phyloP scores from a whole-genome alignment of 2,329 filamentous ascomycete genomes.

The Annulohypoxylon truncatum region DNA sequence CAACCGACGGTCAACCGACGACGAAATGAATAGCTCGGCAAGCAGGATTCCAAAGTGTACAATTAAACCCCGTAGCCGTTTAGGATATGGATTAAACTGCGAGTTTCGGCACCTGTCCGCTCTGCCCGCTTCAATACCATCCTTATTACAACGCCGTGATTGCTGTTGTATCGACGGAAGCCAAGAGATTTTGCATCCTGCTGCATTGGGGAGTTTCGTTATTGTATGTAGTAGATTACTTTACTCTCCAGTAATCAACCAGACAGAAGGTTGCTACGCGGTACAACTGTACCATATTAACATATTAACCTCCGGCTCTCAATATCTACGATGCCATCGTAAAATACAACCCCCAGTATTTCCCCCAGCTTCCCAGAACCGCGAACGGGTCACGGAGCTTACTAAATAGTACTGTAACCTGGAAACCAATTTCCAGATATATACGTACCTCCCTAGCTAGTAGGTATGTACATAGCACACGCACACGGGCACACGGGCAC shows the following conservation, averaged over 20 bases:
- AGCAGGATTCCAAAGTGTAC: slow-evolving; percentile 18
- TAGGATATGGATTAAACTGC: slow-evolving; percentile 29
- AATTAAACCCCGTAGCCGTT: slow-evolving; percentile 19
- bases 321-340: not conserved
- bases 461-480: too few relatives aligned
- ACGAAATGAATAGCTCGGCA: slow-evolving; percentile 29
- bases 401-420: slow-evolving; percentile 40
- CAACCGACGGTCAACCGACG: slow-evolving; percentile 8
- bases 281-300: not conserved
- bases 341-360: not conserved
- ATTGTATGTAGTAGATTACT: slow-evolving; percentile 38
- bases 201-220: slow-evolving; percentile 23
- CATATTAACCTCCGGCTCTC: slow-evolving; percentile 30
- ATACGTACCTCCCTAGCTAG: not conserved
- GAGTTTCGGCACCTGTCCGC: slow-evolving; percentile 35
- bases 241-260: slow-evolving; percentile 35
- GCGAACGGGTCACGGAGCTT: slow-evolving; percentile 32
- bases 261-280: slow-evolving; percentile 18
- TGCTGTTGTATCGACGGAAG: slow-evolving; percentile 23
- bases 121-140: not conserved
- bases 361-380: slow-evolving; percentile 28
- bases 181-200: slow-evolving; percentile 31
- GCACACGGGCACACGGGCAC: not conserved
- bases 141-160: slow-evolving; percentile 7
- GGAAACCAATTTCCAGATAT: slow-evolving; percentile 1